Base-by-base conservation (phyloP, 2,329 filamentous ascomycete species). In the Hypoxylon sp. region DNA sequence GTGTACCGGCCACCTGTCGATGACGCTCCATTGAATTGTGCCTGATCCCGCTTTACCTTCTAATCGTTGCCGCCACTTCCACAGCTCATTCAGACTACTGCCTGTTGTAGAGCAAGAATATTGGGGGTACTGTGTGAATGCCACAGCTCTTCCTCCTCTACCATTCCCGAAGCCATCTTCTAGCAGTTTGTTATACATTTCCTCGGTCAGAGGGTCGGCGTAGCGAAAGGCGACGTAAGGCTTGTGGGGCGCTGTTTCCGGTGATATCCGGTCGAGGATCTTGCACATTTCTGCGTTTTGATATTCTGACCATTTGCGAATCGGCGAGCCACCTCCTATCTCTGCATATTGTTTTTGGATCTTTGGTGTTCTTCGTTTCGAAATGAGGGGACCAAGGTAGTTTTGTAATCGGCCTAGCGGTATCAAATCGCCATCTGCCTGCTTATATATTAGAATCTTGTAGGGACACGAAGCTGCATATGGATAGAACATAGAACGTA, bases 51-150 rank as follows among this genome's bases (percentile, higher is more conserved):
- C 84, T 80, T 93, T 94, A 42, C 93, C 93, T 80, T 98, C 95
- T 59, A 99, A 83, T 70, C 94, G 86, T 77, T 94, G 92, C 70
- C 95, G 88, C 94, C 95, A 98, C 82, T 97, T 98, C 96, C 96
- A 99, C 37, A 99, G 83, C 82, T 99, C 96, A 77, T 99, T 99
- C 64, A 99, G 83, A 70, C 94, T 97, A 80, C 94, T 97, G 22
- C 96, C 96, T 0, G 96, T 99, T 1, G 96, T 99, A 20, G 94
- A 97, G 83, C 97, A 99, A 20, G 94, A 97, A 82, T 99, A 99
- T 80, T 99, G 96, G 1, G 96, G 96, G 76, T 99, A 99, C 81
- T 99, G 96, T 30, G 95, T 98, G 78, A 99, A 99, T 1, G 96
- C 96, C 3, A 99, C 94, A 1, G 97, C 96, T 65, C 96, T 89